Evolutionary conservation across 2,329 filamentous ascomycete genomes (phyloP), one percentile per base, ranked within the genome.

Genomic region (Colletotrichum sp.): DNA sequence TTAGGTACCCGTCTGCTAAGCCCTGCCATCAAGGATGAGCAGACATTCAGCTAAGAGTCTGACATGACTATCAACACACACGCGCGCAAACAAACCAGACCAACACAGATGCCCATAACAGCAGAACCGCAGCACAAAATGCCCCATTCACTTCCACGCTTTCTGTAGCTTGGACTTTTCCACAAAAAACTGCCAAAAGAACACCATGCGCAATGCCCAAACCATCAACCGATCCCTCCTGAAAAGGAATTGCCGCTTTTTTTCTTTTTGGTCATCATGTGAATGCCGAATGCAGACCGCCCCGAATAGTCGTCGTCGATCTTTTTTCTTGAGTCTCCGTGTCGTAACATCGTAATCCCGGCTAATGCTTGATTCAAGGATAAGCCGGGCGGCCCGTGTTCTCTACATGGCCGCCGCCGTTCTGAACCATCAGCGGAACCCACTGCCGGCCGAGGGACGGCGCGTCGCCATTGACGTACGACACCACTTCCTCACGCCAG

Each of bases 401-500:
- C 60, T 44, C 71, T 59, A 32, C 57, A 57, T 63, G 21, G 24
- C 24, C 16, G 34, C 18, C 26, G 55, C 55, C 69, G 8, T 71
- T 67, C n/a, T 34, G 44, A 16, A 24, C 67, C 67, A 55, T 65
- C 24, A 86, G 80, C 4, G 88, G 87, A 59, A 85, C 80, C 88
- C 88, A 90, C 71, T 82, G 86, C 60, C 88, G 87, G 36, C 84
- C 81, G 32, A 90, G 83, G 62, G 82, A 80, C 28, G 87, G 86
- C n/a, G 84, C 83, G 67, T 88, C 87, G 24, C 83, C 82, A 28
- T 84, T 84, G 44, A 83, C 83, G 36, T 84, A 83, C 2, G 82
- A 80, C 63, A 82, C 73, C 9, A 86, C 79, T 57, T 87, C 85
- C 80, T 90, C 89, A 63, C 86, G 84, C 89, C 89, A 90, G 71